Evolutionary conservation across 306 rosid genomes (phyloP), one percentile per base, ranked within the genome.

Genomic region (Medicago ruthenica): DNA sequence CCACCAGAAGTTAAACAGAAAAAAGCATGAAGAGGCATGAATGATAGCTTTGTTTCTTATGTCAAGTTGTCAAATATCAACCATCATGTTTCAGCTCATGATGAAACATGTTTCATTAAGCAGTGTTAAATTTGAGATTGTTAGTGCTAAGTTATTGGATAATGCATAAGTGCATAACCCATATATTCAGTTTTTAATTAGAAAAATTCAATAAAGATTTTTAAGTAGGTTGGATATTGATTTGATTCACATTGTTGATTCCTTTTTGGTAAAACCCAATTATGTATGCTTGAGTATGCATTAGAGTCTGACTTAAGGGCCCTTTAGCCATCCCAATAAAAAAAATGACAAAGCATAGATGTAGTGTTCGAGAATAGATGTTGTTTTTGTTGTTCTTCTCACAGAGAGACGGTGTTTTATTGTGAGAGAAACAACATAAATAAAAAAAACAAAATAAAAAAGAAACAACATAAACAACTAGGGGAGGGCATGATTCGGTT

Each of bases 1-100:
- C 86, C 87, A 47, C 86, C 73, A 17, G 58, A 62, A 66, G 61
- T 45, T 16, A 83, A 87, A 53, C 80, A 85, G 79, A 92, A 92
- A 86, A 86, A 83, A 80, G 90, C 92, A 15, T 86, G 81, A 89
- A 71, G 69, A 75, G 42, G 75, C 51, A 55, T 17, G 2, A 27
- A 55, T 34, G 1, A 34, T 41, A 40, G 58, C 42, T 79, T 58
- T 65, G 59, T 41, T 74, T 73, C 20, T 55, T 41, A 18, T 17
- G 68, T 71, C 65, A 61, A 36, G 15, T 11, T 60, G 51, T 67
- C 24, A 40, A 24, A 59, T 24, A 27, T 59, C 16, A 22, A 61
- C 67, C 40, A 47, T 31, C 24, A 48, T 48, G 61, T 75, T 61
- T 70, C 67, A 50, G 21, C 41, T 80, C 48, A 48, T n/a, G 41